Conservation (phyloP, 2,329 filamentous ascomycete species). For the Coniochaeta ligniaria region DNA sequence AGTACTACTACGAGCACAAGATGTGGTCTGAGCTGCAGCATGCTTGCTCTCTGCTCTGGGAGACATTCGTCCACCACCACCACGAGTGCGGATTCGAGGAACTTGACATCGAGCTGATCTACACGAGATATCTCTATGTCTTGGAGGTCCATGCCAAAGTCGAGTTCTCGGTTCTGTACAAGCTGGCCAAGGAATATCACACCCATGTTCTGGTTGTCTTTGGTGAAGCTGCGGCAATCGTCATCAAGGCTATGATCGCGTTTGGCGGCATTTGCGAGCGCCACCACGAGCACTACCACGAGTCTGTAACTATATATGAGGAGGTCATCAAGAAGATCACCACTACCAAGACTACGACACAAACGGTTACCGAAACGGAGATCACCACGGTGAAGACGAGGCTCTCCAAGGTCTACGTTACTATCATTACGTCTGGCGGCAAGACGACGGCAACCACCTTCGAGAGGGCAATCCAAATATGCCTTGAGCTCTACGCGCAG, state of each 20-base stretch:
- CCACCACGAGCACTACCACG: conserved; percentile 31
- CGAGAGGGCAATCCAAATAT: conserved; percentile 28
- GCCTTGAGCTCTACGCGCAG: conserved; percentile 33
- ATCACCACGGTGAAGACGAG: conserved; percentile 40
- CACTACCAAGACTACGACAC: conserved; percentile 28
- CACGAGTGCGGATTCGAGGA: conserved; percentile 31
- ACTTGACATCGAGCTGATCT: conserved; percentile 35
- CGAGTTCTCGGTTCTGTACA: conserved; percentile 34
- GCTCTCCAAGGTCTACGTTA: conserved; percentile 39
- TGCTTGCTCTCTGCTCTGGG: conserved; percentile 38
- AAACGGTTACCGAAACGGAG: conserved; percentile 25
- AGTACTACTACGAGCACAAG: conserved; percentile 34
- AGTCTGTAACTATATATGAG: conserved; percentile 37
- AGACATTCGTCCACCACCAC: conserved; percentile 33
- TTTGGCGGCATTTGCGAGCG: conserved; percentile 39
- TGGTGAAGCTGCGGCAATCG: conserved; percentile 19
- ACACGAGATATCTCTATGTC: conserved; percentile 38
- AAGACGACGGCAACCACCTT: conserved; percentile 25
- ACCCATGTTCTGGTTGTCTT: conserved; percentile 32
- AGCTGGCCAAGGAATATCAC: conserved; percentile 39
- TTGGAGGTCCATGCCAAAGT: conserved; percentile 34
- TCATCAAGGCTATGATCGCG: conserved; percentile 24
- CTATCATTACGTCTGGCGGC: conserved; percentile 28
- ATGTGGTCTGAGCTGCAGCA: conserved; percentile 37
- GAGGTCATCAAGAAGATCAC: conserved; percentile 30